Evolutionary conservation across 1,284 basidiomycete genomes (phyloP).

Genomic region (Lentinus polychrous): DNA sequence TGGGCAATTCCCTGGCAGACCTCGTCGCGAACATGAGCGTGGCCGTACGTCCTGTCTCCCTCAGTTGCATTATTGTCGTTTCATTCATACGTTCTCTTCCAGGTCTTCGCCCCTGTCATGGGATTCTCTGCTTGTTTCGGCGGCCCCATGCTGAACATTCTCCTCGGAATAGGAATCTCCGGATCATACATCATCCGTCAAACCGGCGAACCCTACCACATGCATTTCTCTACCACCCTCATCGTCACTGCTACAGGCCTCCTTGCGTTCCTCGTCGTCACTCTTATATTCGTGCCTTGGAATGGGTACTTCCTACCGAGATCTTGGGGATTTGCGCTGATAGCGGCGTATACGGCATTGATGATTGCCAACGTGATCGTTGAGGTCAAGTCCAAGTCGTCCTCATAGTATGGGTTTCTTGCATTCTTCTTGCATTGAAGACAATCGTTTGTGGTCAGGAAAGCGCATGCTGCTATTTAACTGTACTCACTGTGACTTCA

Average conservation of each 20-base stretch:
- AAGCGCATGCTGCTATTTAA: no score
- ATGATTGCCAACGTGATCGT: slow-evolving; percentile 74
- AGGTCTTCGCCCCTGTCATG: slow-evolving; percentile 83
- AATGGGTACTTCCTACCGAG: slow-evolving; percentile 79
- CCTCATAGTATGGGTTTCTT: neutral
- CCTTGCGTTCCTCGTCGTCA: slow-evolving; percentile 65
- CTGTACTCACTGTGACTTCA: no score
- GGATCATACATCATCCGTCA: slow-evolving; percentile 68
- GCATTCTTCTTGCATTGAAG: neutral
- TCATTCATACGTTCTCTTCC: slow-evolving; percentile 4
- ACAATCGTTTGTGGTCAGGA: no score
- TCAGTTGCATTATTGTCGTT: neutral
- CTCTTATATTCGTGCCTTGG: slow-evolving; percentile 79
- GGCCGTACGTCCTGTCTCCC: slow-evolving; percentile 44
- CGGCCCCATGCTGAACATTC: slow-evolving; percentile 94
- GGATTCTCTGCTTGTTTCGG: slow-evolving; percentile 93
- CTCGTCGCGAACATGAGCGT: slow-evolving; percentile 95
- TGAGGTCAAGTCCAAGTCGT: slow-evolving; percentile 36
- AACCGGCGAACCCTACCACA: slow-evolving; percentile 51
- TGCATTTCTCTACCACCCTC: slow-evolving; percentile 80
- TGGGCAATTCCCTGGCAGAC: slow-evolving; percentile 95
- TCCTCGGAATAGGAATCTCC: slow-evolving; percentile 82
- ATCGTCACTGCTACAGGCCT: slow-evolving; percentile 80
- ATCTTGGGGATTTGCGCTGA: slow-evolving; percentile 75
- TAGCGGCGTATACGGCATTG: slow-evolving; percentile 64